A percentile compares a stretch with the other conserved stretches of the same genome.
Conservation (phyloP, 2,329 filamentous ascomycete species). For the Fusarium nelsonii region DNA sequence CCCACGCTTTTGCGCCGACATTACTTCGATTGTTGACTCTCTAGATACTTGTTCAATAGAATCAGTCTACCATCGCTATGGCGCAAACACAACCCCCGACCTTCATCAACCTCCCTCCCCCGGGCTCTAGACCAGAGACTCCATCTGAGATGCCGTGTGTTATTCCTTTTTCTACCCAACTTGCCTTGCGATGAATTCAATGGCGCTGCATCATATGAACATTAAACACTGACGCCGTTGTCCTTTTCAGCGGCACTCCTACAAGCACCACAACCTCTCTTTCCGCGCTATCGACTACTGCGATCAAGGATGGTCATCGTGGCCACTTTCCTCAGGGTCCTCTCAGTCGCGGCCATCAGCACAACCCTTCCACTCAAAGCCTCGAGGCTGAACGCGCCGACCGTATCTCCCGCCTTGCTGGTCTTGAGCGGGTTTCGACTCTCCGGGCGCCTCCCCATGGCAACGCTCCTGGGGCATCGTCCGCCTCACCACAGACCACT, state of each 20-base stretch:
- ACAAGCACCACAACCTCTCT: constrained; percentile 93
- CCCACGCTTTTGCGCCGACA: neutral
- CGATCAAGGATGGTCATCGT: constrained; percentile 95
- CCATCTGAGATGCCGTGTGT: constrained; percentile 91
- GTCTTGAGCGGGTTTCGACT: constrained; percentile 89
- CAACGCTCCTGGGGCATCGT: constrained; percentile 50
- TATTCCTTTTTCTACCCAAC: constrained; percentile 25
- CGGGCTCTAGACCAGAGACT: constrained; percentile 84
- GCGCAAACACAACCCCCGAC: constrained; percentile 67
- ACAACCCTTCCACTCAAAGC: constrained; percentile 73
- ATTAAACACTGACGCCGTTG: constrained; percentile 22
- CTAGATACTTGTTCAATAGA: constrained; percentile 4
- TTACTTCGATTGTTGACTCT: neutral
- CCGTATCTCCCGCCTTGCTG: constrained; percentile 92
- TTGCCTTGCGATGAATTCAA: constrained; percentile 4
- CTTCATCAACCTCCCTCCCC: constrained; percentile 85
- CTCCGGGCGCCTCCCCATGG: constrained; percentile 66
- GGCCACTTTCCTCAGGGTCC: constrained; percentile 75
- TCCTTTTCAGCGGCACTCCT: constrained; percentile 79
- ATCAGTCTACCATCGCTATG: constrained; percentile 47
- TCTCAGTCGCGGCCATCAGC: constrained; percentile 69
- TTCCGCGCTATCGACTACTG: constrained; percentile 90
- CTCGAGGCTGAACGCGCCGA: constrained; percentile 93
- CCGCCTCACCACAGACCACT: constrained; percentile 63
- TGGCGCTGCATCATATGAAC: constrained; percentile 3